phyloP scores from a whole-genome alignment of 257 asterid species.

The Linderniella brevidens region DNA sequence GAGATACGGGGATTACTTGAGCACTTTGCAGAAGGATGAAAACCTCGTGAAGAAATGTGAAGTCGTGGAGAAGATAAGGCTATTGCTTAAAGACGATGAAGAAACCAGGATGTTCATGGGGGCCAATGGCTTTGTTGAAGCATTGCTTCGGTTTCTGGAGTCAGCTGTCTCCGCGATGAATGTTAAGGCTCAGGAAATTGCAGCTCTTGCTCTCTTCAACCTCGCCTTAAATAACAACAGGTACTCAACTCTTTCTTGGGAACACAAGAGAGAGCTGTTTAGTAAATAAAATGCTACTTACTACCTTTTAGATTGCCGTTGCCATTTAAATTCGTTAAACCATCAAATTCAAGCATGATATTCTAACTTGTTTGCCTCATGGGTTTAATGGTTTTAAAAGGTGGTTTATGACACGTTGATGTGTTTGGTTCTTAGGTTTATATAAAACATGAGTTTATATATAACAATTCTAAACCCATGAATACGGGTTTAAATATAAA shows the following conservation, averaged over 20 bases:
- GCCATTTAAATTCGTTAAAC: no score
- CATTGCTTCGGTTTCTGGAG: constrained; percentile 57
- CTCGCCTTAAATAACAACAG: constrained; percentile 95
- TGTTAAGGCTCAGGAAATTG: constrained; percentile 72
- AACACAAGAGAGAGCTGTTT: no score
- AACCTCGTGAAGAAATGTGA: constrained; percentile 46
- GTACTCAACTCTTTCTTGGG: constrained; percentile 16
- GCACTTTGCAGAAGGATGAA: constrained; percentile 33
- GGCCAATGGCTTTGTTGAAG: constrained; percentile 85
- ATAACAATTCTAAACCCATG: no score
- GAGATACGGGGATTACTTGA: constrained; percentile 39
- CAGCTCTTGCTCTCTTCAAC: constrained; percentile 96
- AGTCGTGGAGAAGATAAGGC: constrained; percentile 72
- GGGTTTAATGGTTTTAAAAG: no score
- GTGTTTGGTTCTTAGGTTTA: no score
- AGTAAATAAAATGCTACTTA: no score
- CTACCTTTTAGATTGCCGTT: no score
- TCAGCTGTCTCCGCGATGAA: constrained; percentile 47
- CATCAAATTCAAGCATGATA: no score
- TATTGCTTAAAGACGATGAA: constrained; percentile 80
- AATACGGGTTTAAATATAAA: no score
- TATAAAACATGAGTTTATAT: no score
- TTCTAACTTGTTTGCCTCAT: no score
- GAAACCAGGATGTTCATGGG: constrained; percentile 95
- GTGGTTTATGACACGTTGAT: no score